Base-by-base conservation (phyloP, 1,284 basidiomycete genomes). In the Leccinum idahoense region DNA sequence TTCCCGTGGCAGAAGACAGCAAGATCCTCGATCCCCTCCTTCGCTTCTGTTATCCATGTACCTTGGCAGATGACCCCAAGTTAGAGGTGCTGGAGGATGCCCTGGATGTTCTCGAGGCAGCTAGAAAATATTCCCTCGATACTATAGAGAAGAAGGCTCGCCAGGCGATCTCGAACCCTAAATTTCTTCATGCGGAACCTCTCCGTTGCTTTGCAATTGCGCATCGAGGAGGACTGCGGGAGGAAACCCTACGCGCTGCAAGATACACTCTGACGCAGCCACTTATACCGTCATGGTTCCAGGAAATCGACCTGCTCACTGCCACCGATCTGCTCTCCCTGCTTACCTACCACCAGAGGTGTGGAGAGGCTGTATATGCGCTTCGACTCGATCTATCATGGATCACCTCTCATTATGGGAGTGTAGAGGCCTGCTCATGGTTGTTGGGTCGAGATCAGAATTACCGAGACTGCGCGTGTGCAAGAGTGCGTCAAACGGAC, bases 21-120 rank as follows among this genome's bases (percentile, higher is more conserved):
- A 63, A 63, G 39, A 63, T 20, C 15, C 59, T 70, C 2, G 69
- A 70, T 46, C 5, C 46, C 8, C 63, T 69, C 37, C 67, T 70
- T 23, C 65, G 69, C 10, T 68, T 69, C 26, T 69, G 69, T 37
- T 69, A 70, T 37, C 68, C 68, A 4, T 69, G 62, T 5, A 69
- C 69, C 14, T 23, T 70, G 23, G 63, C 67, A 8, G 65, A 70
- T 3, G 67, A 67, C 20, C 68, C 69, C 6, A 49, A 29, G 5
- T 35, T 69, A n/a, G 59, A 62, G 12, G 55, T 60, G 10, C 14
- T 67, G 5, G 56, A 57, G 7, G 59, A 65, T 10, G 49, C 41
- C 7, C 5, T 63, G 3, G n/a, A 62, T 18, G 60, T 70, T 8
- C 67, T 70, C 7, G 63, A 63, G 11, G 69, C 64, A n/a, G 64